phyloP scores from a whole-genome alignment of 2,329 filamentous ascomycete species.

The Alternaria panax region DNA sequence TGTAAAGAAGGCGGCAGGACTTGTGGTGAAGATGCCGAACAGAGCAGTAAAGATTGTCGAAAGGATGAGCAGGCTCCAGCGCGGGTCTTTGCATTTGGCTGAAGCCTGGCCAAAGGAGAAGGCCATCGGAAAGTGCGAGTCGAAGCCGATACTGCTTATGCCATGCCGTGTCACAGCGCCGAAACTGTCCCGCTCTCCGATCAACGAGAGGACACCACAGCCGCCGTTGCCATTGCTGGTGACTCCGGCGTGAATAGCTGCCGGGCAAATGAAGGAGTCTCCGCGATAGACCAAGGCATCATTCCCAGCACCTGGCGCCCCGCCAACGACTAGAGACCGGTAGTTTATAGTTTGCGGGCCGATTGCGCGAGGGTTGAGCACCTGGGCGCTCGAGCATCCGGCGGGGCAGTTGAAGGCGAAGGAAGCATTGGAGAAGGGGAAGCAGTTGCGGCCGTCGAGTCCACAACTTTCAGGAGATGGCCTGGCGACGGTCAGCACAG shows the following conservation, averaged over 20 bases:
- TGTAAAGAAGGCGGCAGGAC: slow-evolving; percentile 40
- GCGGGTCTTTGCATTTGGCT: slow-evolving; percentile 41
- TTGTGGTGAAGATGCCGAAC: slow-evolving; percentile 42
- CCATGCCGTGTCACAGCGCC: slow-evolving; percentile 36
- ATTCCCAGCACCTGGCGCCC: slow-evolving; percentile 38
- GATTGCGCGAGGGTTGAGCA: slow-evolving; percentile 60
- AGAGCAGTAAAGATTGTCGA: slow-evolving; percentile 43
- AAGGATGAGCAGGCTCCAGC: slow-evolving; percentile 44
- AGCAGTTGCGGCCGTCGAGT: slow-evolving; percentile 63
- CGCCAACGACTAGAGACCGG: slow-evolving; percentile 71
- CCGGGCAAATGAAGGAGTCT: slow-evolving; percentile 49
- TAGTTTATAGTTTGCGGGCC: slow-evolving; percentile 70
- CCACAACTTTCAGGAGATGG: slow-evolving; percentile 53
- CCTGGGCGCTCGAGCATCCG: slow-evolving; percentile 56
- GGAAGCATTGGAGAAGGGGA: slow-evolving; percentile 61
- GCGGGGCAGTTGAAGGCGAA: slow-evolving; percentile 65
- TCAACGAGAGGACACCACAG: slow-evolving; percentile 41
- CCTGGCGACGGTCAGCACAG: slow-evolving; percentile 22
- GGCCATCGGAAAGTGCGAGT: slow-evolving; percentile 46
- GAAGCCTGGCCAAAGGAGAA: slow-evolving; percentile 38
- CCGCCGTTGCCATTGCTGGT: slow-evolving; percentile 40
- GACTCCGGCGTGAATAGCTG: slow-evolving; percentile 47
- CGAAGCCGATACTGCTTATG: slow-evolving; percentile 43
- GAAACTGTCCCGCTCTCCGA: slow-evolving; percentile 36
- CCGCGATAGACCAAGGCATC: slow-evolving; percentile 40